These are phyloP conservation scores for Halenospora varia DNA, from an alignment of 495 filamentous ascomycete species.

Conservation along the genomic window DNA sequence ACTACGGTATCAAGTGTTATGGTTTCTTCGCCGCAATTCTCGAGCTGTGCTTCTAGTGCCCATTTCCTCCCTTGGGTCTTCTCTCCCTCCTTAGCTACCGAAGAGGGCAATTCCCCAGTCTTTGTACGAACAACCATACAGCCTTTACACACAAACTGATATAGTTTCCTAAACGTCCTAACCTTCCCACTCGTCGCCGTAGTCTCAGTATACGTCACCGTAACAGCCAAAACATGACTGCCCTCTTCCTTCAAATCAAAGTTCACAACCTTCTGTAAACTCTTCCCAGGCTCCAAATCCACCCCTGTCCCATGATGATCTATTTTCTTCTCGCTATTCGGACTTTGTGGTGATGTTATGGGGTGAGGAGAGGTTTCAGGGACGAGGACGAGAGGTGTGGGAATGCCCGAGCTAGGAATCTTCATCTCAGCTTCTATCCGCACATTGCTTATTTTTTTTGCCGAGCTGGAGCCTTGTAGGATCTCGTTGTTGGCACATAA, in stretches of 20 bases:
- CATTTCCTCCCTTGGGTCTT: slow-evolving; percentile 32
- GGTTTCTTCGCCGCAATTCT: slow-evolving; percentile 77
- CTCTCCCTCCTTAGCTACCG: not conserved
- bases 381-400: slow-evolving; percentile 16
- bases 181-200: slow-evolving; percentile 64
- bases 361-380: slow-evolving; percentile 16
- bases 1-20: slow-evolving; percentile 56
- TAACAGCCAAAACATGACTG: slow-evolving; percentile 89
- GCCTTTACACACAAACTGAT: slow-evolving; percentile 91
- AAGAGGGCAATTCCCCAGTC: slow-evolving; percentile 51
- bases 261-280: slow-evolving; percentile 75
- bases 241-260: slow-evolving; percentile 94
- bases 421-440: slow-evolving; percentile 91
- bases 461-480: slow-evolving; percentile 29
- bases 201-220: slow-evolving; percentile 78
- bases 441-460: slow-evolving; percentile 64
- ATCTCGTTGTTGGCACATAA: slow-evolving; percentile 92
- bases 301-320: slow-evolving; percentile 28
- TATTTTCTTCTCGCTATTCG: slow-evolving; percentile 16
- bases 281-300: slow-evolving; percentile 60
- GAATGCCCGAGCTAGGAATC: slow-evolving; percentile 52
- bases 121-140: slow-evolving; percentile 90
- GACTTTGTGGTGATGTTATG: not conserved
- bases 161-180: slow-evolving; percentile 89
- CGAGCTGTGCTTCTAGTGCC: slow-evolving; percentile 87